Base-by-base conservation (phyloP, 768 basidiomycete genomes). In the Psilocybe sp. region DNA sequence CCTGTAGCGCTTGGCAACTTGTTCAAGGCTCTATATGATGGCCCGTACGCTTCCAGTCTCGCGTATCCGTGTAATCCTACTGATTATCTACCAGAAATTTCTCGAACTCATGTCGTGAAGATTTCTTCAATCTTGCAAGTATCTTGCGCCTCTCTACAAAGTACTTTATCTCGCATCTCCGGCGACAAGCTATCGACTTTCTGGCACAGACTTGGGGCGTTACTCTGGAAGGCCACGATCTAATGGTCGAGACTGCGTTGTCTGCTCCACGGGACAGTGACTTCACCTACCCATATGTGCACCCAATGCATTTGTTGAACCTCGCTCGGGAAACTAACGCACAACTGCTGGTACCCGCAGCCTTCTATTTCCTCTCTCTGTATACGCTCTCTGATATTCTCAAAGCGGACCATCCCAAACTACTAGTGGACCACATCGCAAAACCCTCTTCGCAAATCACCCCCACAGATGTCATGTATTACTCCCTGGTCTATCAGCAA, bases 121-220 rank as follows among this genome's bases (percentile, higher is more conserved):
- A 82, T 53, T 84, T 84, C 61, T 77, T 75, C 53, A 69, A 76
- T 52, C 63, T 80, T n/a, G 76, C 80, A 31, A 78, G 80, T 5
- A 76, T 84, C 37, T 65, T 85, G 13, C 80, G 82, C 15, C 65
- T 85, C 11, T 61, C 81, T 10, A 81, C 77, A 28, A 85, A 85
- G 54, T 85, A 85, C 49, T 77, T 82, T 58, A 75, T 84, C 32
- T 57, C 65, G 5, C 70, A 74, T 44, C 71, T 83, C 5, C 77
- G 82, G n/a, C 57, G 60, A n/a, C 70, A 77, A 51, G 78, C 77
- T 33, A 76, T 83, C 46, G 66, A 65, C 43, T 69, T 74, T 47
- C 71, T 85, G 12, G 61, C 70, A 12, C 61, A 71, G 48, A 79
- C 74, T 1, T 85, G 82, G 82, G 64, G 75, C 10, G 64, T 73